phyloP scores from a whole-genome alignment of 148 eudicot genomes.

The Chenopodium berlandieri region DNA sequence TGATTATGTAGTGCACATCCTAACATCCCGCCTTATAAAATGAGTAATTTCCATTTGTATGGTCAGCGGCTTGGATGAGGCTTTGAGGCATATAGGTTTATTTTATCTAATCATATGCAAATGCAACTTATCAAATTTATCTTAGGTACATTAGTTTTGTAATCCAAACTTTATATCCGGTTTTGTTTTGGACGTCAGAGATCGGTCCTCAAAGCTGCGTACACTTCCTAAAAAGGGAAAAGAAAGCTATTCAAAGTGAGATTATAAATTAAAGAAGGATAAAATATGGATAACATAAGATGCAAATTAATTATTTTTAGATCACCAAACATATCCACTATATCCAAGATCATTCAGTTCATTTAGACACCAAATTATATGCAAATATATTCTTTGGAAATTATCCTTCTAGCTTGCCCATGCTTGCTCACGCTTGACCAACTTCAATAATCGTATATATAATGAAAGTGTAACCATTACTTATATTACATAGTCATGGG shows the following conservation, averaged over 20 bases:
- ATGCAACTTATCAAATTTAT: background rate
- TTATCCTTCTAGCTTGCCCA: background rate
- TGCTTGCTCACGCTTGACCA: constrained; percentile 21
- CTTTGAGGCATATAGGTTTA: background rate
- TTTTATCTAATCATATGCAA: background rate
- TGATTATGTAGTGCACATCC: too few relatives aligned
- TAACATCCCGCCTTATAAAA: too few relatives aligned
- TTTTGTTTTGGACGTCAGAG: constrained; percentile 1
- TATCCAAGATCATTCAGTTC: constrained; percentile 6
- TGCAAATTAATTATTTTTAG: constrained; percentile 5
- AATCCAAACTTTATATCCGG: constrained; percentile 6
- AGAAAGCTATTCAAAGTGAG: background rate
- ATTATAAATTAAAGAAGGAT: background rate
- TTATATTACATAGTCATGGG: background rate
- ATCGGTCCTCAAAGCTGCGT: background rate
- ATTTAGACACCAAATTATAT: background rate
- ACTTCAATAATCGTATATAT: constrained; percentile 4
- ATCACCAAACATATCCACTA: constrained; percentile 19
- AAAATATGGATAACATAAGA: background rate
- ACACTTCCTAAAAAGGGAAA: background rate
- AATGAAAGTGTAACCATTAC: background rate
- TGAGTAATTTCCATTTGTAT: background rate
- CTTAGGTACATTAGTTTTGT: too few relatives aligned
- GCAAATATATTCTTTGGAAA: background rate
- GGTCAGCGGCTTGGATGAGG: background rate